Percentiles rank a stretch among this genome's conserved stretches.
Evolutionary conservation across 2,329 filamentous ascomycete species (phyloP).

Genomic region (Neopestalotiopsis clavispora): DNA sequence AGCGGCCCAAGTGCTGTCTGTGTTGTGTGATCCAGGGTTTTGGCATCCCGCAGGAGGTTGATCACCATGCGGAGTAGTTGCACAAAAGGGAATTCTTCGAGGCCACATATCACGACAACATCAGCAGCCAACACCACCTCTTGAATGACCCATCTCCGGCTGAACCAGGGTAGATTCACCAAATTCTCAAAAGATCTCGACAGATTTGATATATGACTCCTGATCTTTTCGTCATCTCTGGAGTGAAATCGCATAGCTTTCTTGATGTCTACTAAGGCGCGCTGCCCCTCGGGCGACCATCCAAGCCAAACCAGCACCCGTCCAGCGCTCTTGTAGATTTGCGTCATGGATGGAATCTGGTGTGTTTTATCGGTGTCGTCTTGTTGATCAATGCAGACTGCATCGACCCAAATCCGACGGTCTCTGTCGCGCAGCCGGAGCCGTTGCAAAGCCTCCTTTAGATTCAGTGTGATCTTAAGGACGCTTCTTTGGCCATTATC

Average conservation of each 20-base stretch:
- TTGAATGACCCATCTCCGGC: background rate
- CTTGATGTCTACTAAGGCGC: background rate
- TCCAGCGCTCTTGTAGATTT: background rate
- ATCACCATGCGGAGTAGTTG: background rate
- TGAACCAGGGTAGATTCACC: background rate
- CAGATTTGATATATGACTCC: background rate
- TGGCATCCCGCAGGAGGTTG: background rate
- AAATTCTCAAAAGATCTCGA: background rate
- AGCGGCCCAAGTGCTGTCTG: background rate
- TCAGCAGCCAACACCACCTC: background rate
- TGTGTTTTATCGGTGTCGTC: background rate
- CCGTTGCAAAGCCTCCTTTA: background rate
- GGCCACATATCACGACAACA: background rate
- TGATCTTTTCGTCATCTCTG: no score
- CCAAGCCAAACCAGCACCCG: background rate
- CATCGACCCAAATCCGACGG: background rate
- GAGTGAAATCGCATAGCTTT: background rate
- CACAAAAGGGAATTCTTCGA: background rate
- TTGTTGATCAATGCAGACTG: background rate
- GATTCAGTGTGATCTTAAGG: background rate
- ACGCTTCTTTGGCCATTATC: background rate
- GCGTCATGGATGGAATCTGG: no score
- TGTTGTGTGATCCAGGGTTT: background rate
- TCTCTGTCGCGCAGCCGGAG: rapidly evolving
- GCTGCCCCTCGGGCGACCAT: background rate